Evolutionary conservation across 106 monocot genomes (phyloP), one percentile per base, ranked within the genome.

Genomic region (Xerophyta viscosa): DNA sequence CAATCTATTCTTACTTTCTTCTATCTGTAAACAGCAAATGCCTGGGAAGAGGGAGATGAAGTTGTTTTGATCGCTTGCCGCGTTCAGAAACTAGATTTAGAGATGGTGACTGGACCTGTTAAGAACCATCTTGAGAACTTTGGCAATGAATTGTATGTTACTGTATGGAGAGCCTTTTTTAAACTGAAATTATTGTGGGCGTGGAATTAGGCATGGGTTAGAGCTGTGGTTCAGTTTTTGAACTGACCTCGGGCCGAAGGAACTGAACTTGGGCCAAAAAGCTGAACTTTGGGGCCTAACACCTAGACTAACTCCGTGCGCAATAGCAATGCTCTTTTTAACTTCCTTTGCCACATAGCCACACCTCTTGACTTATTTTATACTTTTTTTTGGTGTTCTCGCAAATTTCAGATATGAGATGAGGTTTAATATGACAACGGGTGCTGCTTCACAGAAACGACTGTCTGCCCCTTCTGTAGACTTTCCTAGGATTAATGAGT

Each of bases 401-500:
- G 24, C 52, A 20, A 18, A 25, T 66, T 10, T 65, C 60, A 88
- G 94, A 50, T 88, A 88, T 67, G 83, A 84, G 41, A 94, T 94
- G 88, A 84, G 88, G 51, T 94, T 94, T 46, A 94, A 94, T 55
- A 70, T 94, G 84, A 88, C 75, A 76, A 72, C 52, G 45, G 88
- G 88, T 54, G 77, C 66, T 67, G 83, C 94, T 62, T 81, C 81
- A 18, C 94, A 94, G 61, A 94, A 76, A 54, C 69, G 81, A 62
- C 62, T 94, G 1, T 88, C 94, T 28, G 77, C 70, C 20, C 72
- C 88, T 54, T 55, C 70, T 26, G 84, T 94, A 17, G 94, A 94
- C 63, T 94, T 94, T 42, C 94, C 94, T 54, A 73, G 76, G 44
- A 82, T 94, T 47, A 94, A 94, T 60, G 88, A 84, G 65, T 72